A percentile compares a stretch with the other conserved stretches of the same genome.
Evolutionary conservation across 1,284 basidiomycete genomes (phyloP).

Genomic region (Austropuccinia psidii): DNA sequence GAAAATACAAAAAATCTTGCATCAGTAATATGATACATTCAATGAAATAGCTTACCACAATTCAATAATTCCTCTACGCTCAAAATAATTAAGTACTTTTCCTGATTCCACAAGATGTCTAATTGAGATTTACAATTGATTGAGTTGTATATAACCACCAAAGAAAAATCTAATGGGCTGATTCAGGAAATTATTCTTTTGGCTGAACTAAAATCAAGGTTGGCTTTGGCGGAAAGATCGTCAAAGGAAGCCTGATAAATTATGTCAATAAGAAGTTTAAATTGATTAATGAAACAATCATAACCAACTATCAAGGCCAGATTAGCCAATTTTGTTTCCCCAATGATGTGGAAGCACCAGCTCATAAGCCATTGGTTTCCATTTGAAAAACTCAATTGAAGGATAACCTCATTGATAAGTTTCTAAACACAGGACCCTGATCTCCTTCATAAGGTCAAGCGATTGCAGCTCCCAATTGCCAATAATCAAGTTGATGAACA

Average conservation of each 20-base stretch:
- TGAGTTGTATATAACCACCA: slow-evolving; percentile 8
- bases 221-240: not conserved
- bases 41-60: too few relatives aligned
- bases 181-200: not conserved
- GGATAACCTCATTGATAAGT: slow-evolving; percentile 64
- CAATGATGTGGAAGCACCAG: slow-evolving; percentile 90
- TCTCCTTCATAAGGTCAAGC: slow-evolving; percentile 75
- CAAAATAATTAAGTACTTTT: too few relatives aligned
- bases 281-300: not conserved
- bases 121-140: not conserved
- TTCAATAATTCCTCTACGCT: too few relatives aligned
- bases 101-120: too few relatives aligned
- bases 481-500: slow-evolving; percentile 75
- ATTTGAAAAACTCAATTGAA: slow-evolving; percentile 72
- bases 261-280: not conserved
- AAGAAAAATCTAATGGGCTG: slow-evolving; percentile 11
- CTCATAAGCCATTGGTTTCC: slow-evolving; percentile 93
- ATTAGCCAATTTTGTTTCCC: slow-evolving; percentile 74
- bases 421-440: slow-evolving; percentile 66
- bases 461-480: slow-evolving; percentile 79
- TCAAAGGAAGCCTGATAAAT: slow-evolving; percentile 5
- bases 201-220: not conserved
- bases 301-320: slow-evolving; percentile 62
- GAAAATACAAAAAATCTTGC: too few relatives aligned
- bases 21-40: too few relatives aligned